Conservation (phyloP, 768 basidiomycete species). For the Podaxis carcinomalis region DNA sequence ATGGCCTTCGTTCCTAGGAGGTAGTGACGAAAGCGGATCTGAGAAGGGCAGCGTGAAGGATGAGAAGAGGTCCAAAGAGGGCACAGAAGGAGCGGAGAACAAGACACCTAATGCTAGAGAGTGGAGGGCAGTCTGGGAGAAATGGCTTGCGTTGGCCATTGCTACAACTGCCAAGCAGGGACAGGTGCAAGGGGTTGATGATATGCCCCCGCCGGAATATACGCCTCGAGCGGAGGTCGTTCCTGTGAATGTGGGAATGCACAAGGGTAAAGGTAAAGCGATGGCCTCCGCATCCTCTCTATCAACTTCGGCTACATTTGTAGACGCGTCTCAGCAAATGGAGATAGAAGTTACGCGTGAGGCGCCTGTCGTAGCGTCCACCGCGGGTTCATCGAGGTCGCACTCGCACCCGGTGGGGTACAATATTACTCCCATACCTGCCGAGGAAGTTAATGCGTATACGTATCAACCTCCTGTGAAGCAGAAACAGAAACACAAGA, state of each 20-base stretch:
- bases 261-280: slow-evolving; percentile 4
- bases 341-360: slow-evolving; percentile 16
- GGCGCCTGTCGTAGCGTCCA: neutral
- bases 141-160: slow-evolving; percentile 58
- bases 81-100: slow-evolving; percentile 31
- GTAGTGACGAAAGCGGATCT: slow-evolving; percentile 19
- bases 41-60: slow-evolving; percentile 17
- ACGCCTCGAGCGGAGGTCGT: slow-evolving; percentile 48
- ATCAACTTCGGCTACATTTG: neutral
- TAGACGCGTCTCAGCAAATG: neutral
- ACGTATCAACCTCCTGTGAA: slow-evolving; percentile 52
- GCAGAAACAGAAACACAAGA: slow-evolving; percentile 41
- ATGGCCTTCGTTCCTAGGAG: slow-evolving; percentile 63
- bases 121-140: slow-evolving; percentile 70
- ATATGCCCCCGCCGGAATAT: slow-evolving; percentile 69
- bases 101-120: slow-evolving; percentile 46
- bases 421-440: slow-evolving; percentile 46
- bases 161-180: slow-evolving; percentile 40
- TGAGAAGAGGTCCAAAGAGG: slow-evolving; percentile 20
- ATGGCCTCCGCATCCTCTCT: neutral
- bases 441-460: slow-evolving; percentile 67
- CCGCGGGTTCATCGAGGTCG: slow-evolving; percentile 20
- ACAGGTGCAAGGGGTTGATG: slow-evolving; percentile 30
- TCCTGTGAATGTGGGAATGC: neutral
- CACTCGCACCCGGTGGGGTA: slow-evolving; percentile 38